Evolutionary conservation across 2,329 filamentous ascomycete genomes (phyloP), one percentile per base, ranked within the genome.

Genomic region (Alternaria novae-zelandiae): DNA sequence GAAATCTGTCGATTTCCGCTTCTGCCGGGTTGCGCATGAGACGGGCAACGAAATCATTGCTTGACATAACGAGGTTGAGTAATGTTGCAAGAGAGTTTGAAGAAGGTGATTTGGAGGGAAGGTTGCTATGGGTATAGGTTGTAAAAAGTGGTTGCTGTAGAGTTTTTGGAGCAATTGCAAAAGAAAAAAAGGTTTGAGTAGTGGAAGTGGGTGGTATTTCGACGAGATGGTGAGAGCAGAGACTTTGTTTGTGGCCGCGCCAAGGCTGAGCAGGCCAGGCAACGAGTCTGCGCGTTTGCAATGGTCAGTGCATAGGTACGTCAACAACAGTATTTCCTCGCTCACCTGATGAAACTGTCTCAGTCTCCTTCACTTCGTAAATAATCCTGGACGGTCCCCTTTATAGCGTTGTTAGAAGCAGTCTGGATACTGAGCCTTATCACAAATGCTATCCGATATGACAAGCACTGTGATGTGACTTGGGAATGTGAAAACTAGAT

Each of bases 251-350:
- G 49, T 59, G 54, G 53, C 36, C 36, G 54, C 26, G 66, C 63
- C 64, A 66, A 66, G 64, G 21, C 54, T 49, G 58, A 54, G 45
- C n/a, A 53, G 54, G 41, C 23, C 36, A 41, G 36, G 36, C 36
- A 49, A 50, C 59, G 58, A 65, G 59, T 28, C 49, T 50, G 63
- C 28, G 61, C 63, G 56, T 69, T 71, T 63, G 68, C 62, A 58
- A 43, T 59, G 64, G 67, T 65, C 62, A 57, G 63, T 67, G 67
- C 65, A 57, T 64, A 26, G 25, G 25, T 26, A 67, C 67, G 68
- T 41, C 36, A 41, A 41, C 36, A 41, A 0, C 36, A 41, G 36
- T 41, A 41, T 41, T 41, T 41, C 36, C n/a, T 41, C 36, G 36
- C 36, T 41, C 36, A 41, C 36, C 36, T 41, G 36, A 41, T 41